Evolutionary conservation across 2,329 filamentous ascomycete genomes (phyloP).

Genomic region (Fusarium xyrophilum): DNA sequence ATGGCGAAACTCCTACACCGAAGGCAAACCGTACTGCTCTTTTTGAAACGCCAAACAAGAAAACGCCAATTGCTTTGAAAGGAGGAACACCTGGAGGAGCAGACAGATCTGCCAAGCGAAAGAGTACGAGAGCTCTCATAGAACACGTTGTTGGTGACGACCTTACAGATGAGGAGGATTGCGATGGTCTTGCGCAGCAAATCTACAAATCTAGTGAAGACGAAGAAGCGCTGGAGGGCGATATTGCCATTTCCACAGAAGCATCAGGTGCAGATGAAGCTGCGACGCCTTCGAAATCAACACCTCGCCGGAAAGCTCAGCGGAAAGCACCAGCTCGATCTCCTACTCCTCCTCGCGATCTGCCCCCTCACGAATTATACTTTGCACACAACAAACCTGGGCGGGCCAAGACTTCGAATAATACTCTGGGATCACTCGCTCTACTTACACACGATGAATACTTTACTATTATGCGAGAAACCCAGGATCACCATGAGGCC

Average conservation of each 20-base stretch:
- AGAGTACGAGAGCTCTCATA: slow-evolving; percentile 80
- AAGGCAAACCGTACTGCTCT: slow-evolving; percentile 45
- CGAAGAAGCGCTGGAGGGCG: slow-evolving; percentile 49
- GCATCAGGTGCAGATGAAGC: slow-evolving; percentile 45
- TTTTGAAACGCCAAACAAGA: slow-evolving; percentile 51
- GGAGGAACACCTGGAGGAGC: slow-evolving; percentile 71
- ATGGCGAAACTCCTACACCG: slow-evolving; percentile 48
- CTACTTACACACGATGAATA: slow-evolving; percentile 93
- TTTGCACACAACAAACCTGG: slow-evolving; percentile 91
- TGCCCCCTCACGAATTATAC: slow-evolving; percentile 89
- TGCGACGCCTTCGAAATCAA: slow-evolving; percentile 55
- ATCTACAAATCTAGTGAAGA: slow-evolving; percentile 69
- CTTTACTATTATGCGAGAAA: slow-evolving; percentile 69
- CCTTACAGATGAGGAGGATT: slow-evolving; percentile 76
- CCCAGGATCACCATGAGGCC: slow-evolving; percentile 70
- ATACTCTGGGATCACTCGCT: slow-evolving; percentile 75
- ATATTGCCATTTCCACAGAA: slow-evolving; percentile 23
- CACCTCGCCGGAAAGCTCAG: slow-evolving; percentile 38
- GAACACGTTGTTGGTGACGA: slow-evolving; percentile 71
- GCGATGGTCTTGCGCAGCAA: slow-evolving; percentile 70
- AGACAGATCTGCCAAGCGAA: slow-evolving; percentile 84
- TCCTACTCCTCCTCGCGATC: slow-evolving; percentile 79
- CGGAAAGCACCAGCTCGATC: slow-evolving; percentile 57
- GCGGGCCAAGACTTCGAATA: slow-evolving; percentile 82
- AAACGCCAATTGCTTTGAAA: slow-evolving; percentile 40